Percentiles rank a stretch among this genome's conserved stretches.
These are phyloP conservation scores for Daedalea quercina DNA, from an alignment of 768 basidiomycete species.

Conservation along the genomic window DNA sequence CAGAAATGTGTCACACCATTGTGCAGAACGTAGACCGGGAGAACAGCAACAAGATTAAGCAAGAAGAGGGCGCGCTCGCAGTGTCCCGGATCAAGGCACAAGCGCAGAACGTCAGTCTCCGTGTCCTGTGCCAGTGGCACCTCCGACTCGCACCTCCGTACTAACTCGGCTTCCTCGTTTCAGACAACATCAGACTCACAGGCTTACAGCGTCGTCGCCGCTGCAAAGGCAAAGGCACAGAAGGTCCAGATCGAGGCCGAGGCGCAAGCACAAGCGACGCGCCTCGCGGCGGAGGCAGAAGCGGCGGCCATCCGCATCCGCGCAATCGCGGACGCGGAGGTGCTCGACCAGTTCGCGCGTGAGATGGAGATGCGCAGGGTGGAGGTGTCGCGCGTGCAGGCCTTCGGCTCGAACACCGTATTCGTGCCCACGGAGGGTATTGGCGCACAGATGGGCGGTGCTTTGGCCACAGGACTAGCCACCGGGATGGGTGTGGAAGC, in stretches of 20 bases:
- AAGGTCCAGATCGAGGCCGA: conserved; percentile 61
- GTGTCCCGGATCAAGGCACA: conserved; percentile 76
- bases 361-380: conserved; percentile 70
- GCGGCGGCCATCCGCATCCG: conserved; percentile 61
- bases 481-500: conserved; percentile 9
- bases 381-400: conserved; percentile 54
- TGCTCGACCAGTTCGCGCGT: conserved; percentile 59
- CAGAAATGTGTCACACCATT: background rate
- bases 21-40: conserved; percentile 75
- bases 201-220: conserved; percentile 67
- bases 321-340: conserved; percentile 53
- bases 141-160: background rate
- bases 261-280: conserved; percentile 72
- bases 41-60: conserved; percentile 83
- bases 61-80: conserved; percentile 71
- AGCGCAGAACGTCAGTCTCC: conserved; percentile 37
- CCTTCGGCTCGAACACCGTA: conserved; percentile 63
- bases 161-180: background rate
- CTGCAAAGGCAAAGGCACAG: conserved; percentile 69
- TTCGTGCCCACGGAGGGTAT: conserved; percentile 63
- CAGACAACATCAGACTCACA: conserved; percentile 69
- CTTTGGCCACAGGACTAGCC: conserved; percentile 53
- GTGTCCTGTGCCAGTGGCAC: too few species aligned
- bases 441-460: conserved; percentile 50
- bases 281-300: conserved; percentile 70